Base-by-base conservation (phyloP, 2,329 filamentous ascomycete genomes). In the Raffaelea albimanens region DNA sequence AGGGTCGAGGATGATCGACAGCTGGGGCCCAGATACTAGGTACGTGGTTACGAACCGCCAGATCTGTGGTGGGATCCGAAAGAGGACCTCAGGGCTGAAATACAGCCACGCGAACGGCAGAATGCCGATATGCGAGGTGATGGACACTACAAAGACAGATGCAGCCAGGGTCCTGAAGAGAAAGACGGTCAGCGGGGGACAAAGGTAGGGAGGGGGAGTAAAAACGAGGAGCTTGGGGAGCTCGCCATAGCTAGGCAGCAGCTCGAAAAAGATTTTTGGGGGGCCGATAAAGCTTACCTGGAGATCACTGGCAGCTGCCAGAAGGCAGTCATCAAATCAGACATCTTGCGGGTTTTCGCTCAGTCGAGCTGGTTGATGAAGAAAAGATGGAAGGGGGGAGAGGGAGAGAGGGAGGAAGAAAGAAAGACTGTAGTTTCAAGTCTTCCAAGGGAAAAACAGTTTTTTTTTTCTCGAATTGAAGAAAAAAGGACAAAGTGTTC, bases 111-210 rank as follows among this genome's bases (percentile, higher is more conserved):
- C 59, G 11, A 64, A 61, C 46, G 65, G 68, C 46, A 87, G 52
- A 38, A 87, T 57, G 38, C 74, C 68, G 33, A 77, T 69, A 62
- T 84, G 73, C 47, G 79, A 73, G 34, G 76, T 65, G 40, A 80
- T 66, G 25, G 85, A 88, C 51, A 80, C 70, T 36, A 73, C 61
- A 54, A 87, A 73, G 45, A 83, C 75, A 44, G 75, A 70, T 47
- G 79, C 78, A 58, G 83, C 79, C 52, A 88, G 67, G 48, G 81
- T 85, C 69, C 85, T 88, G 65, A 16, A 39, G n/a, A n/a, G n/a
- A n/a, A n/a, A n/a, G n/a, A n/a, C 5, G 18, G 29, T 20, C 25
- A 43, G 16, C 31, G 20, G 13, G 46, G 43, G 22, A 50, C 38
- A n/a, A 22, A 20, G 4, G 2, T 9, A 45, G 21, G 23, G 21